Evolutionary conservation across 2,329 filamentous ascomycete genomes (phyloP).

Genomic region (Fusarium cyanostomum): DNA sequence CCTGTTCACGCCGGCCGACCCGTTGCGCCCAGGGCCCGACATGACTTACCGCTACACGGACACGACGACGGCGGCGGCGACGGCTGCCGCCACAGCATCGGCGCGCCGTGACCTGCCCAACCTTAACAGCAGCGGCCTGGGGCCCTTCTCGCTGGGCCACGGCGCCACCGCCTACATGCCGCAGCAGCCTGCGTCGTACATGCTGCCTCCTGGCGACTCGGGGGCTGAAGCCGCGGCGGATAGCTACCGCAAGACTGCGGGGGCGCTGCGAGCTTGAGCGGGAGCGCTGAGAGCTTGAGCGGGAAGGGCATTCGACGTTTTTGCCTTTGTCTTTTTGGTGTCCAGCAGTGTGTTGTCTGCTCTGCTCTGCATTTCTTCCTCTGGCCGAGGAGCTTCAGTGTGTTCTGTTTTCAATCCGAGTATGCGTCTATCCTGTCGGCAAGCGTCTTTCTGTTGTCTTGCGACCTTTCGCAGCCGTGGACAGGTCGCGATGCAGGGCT

Average conservation of each 20-base stretch:
- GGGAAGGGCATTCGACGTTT: background rate
- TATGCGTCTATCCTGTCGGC: background rate
- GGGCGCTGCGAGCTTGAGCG: conserved; percentile 24
- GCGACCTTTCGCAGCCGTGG: background rate
- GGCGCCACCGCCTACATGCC: conserved; percentile 16
- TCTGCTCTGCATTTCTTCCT: conserved; percentile 1
- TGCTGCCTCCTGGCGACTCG: conserved; percentile 25
- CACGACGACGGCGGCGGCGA: conserved; percentile 36
- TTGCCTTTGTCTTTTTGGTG: background rate
- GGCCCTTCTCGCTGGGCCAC: conserved; percentile 25
- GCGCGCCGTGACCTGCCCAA: conserved; percentile 25
- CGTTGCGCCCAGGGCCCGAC: conserved; percentile 30
- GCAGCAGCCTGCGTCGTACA: conserved; percentile 31
- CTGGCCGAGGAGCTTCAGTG: conserved; percentile 10
- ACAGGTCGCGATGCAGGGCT: conserved; percentile 3
- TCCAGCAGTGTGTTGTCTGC: conserved; percentile 3
- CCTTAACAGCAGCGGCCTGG: conserved; percentile 9
- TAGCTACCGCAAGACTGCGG: conserved; percentile 35
- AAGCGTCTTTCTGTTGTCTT: background rate
- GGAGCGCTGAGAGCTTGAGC: conserved; percentile 24
- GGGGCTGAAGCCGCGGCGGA: conserved; percentile 12
- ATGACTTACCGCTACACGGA: conserved; percentile 47
- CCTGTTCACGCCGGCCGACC: conserved; percentile 17
- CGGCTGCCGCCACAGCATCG: conserved; percentile 14
- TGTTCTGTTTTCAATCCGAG: conserved; percentile 1